These are phyloP conservation scores for Lycium ferocissimum DNA, from an alignment of 257 asterid species.

Conservation along the genomic window DNA sequence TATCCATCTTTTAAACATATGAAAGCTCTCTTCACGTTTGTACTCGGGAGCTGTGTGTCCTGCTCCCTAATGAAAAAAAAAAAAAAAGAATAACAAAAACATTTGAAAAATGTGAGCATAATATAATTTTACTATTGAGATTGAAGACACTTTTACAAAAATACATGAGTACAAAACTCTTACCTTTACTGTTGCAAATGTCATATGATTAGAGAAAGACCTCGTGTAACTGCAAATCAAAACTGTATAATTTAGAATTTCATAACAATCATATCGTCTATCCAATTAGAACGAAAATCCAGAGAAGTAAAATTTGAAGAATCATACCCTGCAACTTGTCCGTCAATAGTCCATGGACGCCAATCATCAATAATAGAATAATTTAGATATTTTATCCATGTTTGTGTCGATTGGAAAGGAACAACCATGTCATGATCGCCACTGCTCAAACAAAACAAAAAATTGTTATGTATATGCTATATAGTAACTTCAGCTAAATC, in stretches of 20 bases:
- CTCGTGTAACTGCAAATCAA: conserved; percentile 44
- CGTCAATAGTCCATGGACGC: conserved; percentile 47
- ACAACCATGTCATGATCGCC: conserved; percentile 40
- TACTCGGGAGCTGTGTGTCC: conserved; percentile 27
- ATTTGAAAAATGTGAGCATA: neutral
- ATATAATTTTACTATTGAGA: neutral
- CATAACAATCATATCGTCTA: neutral
- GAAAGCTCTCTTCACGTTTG: neutral
- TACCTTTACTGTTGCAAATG: conserved; percentile 59
- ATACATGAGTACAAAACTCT: neutral
- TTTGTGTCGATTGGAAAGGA: conserved; percentile 32
- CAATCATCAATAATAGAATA: conserved; percentile 30
- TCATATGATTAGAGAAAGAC: conserved; percentile 40
- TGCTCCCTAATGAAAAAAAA: neutral
- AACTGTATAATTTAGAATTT: neutral
- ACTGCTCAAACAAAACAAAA: neutral
- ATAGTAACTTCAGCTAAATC: neutral
- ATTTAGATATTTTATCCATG: conserved; percentile 35
- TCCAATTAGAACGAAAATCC: neutral
- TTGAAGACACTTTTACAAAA: neutral
- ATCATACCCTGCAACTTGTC: conserved; percentile 57
- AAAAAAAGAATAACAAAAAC: neutral
- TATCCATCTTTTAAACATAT: conserved; percentile 24
- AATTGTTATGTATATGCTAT: neutral
- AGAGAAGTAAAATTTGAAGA: neutral